Conservation (phyloP, 2,329 filamentous ascomycete genomes). For the Cercospora sesami region DNA sequence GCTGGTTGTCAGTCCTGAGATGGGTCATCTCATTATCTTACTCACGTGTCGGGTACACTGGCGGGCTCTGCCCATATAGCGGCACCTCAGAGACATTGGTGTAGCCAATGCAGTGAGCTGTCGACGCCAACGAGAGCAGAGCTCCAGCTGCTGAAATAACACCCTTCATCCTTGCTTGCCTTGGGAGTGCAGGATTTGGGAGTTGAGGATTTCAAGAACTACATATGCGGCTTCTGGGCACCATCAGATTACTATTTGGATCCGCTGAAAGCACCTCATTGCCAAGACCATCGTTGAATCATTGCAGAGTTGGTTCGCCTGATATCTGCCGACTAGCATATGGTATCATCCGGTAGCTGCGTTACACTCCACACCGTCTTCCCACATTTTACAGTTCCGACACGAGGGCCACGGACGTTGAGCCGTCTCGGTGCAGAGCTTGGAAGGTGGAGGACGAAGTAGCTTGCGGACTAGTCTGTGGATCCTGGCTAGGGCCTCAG, state of each 20-base stretch:
- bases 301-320: neutral
- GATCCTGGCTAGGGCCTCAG: neutral
- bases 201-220: neutral
- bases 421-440: neutral
- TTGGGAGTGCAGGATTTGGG: neutral
- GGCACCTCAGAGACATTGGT: slow-evolving; percentile 27
- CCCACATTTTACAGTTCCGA: neutral
- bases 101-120: slow-evolving; percentile 18
- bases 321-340: neutral
- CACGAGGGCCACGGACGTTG: neutral
- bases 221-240: neutral
- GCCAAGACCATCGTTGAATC: neutral
- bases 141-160: slow-evolving; percentile 17
- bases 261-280: neutral
- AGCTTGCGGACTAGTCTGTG: neutral
- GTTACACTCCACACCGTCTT: neutral
- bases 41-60: slow-evolving; percentile 36
- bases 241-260: neutral
- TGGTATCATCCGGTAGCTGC: neutral
- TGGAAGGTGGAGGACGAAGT: neutral
- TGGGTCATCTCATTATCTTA: neutral
- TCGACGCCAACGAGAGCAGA: slow-evolving; percentile 20
- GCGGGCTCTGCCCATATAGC: slow-evolving; percentile 29
- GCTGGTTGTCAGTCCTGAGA: slow-evolving; percentile 5
- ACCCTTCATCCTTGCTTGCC: slow-evolving; percentile 20